A percentile compares a stretch with the other conserved stretches of the same genome.
Evolutionary conservation across 2,329 filamentous ascomycete genomes (phyloP).

Genomic region (Penicillium concentricum): DNA sequence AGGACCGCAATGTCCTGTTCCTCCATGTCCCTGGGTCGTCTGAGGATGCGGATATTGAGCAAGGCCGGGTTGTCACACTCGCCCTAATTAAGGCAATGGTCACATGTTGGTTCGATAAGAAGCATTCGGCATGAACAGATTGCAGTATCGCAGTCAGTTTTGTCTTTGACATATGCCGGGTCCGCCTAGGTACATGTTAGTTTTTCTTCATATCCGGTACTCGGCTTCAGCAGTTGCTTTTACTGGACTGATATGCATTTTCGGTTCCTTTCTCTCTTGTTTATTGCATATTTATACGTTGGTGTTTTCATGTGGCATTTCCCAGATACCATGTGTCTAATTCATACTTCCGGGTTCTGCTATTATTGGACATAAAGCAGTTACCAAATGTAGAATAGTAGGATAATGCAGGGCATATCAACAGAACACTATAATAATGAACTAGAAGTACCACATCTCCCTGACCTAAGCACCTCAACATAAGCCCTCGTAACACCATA

Average conservation of each 20-base stretch:
- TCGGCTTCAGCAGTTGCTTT: not conserved
- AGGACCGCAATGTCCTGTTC: conserved; percentile 58
- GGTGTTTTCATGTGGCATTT: not conserved
- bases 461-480: too few species aligned
- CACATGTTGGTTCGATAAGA: conserved; percentile 39
- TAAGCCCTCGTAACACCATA: not conserved
- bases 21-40: conserved; percentile 68
- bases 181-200: not conserved
- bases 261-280: not conserved
- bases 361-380: not conserved
- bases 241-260: not conserved
- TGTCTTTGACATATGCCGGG: not conserved
- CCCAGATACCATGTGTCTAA: not conserved
- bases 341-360: not conserved
- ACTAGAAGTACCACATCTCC: not conserved
- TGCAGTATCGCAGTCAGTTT: not conserved
- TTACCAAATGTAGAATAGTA: not conserved
- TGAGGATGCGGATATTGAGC: conserved; percentile 47
- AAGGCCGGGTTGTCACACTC: conserved; percentile 42
- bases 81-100: conserved; percentile 46
- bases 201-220: not conserved
- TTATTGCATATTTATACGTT: not conserved
- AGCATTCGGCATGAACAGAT: conserved; percentile 3
- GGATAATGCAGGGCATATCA: not conserved
- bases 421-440: not conserved